Evolutionary conservation across 2,329 filamentous ascomycete genomes (phyloP), one percentile per base, ranked within the genome.

Genomic region (Penicillium frequentans): DNA sequence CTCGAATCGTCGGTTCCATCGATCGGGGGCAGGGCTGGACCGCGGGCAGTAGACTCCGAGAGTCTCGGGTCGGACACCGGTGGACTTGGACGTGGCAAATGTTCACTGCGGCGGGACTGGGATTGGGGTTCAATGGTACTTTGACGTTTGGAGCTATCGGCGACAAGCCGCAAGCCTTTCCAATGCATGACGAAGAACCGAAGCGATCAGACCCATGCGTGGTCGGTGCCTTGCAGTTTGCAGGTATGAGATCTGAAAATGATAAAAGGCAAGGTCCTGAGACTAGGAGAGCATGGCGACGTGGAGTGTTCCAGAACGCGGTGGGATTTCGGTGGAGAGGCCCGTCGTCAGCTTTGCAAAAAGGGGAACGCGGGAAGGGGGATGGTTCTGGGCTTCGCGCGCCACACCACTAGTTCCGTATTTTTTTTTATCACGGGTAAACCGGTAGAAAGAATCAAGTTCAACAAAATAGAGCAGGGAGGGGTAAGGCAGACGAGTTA

Each of bases 141-240:
- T 49, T 70, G 72, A 63, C 70, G 64, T 62, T 74, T 75, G 52
- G 70, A 66, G 63, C 61, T 64, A 61, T 75, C 70, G 54, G 71
- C 63, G 59, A 68, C 67, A 39, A 75, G 65, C 54, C 73, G 70
- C 54, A 75, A 64, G 50, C 70, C 70, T 70, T 73, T 74, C 71
- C 73, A 75, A 73, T 74, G 71, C 73, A 76, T 76, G 64, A 62
- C 63, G 62, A 65, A 54, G 59, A 52, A 62, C 61, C 52, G 42
- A 55, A 54, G 47, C 44, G 53, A 50, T 60, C 52, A 53, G 48
- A 63, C 62, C 60, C 62, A 64, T 64, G 54, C 59, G 58, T 55
- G 58, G 55, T 53, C 50, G 47, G 49, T 49, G 37, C 49, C 49
- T 55, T 49, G 49, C n/a, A 53, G 27, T 50, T 56, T 54, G 52